Conservation (phyloP, 148 eudicot genomes). For the Rhododendron vialii region DNA sequence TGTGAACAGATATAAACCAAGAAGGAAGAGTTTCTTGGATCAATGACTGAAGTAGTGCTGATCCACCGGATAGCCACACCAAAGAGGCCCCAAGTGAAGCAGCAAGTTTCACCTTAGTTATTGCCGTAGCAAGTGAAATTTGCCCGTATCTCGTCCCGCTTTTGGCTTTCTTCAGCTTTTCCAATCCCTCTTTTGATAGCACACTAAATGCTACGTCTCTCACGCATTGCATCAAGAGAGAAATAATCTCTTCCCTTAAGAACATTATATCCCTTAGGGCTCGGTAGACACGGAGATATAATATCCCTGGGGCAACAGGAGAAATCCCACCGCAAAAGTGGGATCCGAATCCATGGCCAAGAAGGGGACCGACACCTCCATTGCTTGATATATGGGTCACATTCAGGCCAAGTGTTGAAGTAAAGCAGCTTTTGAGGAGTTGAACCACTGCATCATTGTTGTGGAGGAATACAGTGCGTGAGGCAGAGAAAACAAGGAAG, state of each 20-base stretch:
- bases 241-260: conserved; percentile 66
- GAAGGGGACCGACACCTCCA: conserved; percentile 75
- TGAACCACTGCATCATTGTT: conserved; percentile 73
- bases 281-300: conserved; percentile 65
- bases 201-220: conserved; percentile 40
- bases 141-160: conserved; percentile 37
- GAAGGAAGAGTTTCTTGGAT: conserved; percentile 78
- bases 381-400: conserved; percentile 33
- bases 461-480: conserved; percentile 86
- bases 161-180: conserved; percentile 36
- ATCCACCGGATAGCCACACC: conserved; percentile 69
- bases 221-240: conserved; percentile 61
- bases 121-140: conserved; percentile 49
- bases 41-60: conserved; percentile 57
- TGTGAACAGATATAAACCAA: conserved; percentile 72
- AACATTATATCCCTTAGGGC: conserved; percentile 71
- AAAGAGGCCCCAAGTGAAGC: conserved; percentile 75
- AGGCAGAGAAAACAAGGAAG: conserved; percentile 75
- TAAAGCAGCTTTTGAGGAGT: conserved; percentile 73
- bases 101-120: conserved; percentile 68
- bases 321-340: conserved; percentile 68
- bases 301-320: conserved; percentile 85
- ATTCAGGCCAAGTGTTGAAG: conserved; percentile 55
- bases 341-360: conserved; percentile 82
- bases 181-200: conserved; percentile 27